A percentile compares a stretch with the other conserved stretches of the same genome.
These are phyloP conservation scores for Jatropha multifida DNA, from an alignment of 441 rosid genomes.

Conservation along the genomic window DNA sequence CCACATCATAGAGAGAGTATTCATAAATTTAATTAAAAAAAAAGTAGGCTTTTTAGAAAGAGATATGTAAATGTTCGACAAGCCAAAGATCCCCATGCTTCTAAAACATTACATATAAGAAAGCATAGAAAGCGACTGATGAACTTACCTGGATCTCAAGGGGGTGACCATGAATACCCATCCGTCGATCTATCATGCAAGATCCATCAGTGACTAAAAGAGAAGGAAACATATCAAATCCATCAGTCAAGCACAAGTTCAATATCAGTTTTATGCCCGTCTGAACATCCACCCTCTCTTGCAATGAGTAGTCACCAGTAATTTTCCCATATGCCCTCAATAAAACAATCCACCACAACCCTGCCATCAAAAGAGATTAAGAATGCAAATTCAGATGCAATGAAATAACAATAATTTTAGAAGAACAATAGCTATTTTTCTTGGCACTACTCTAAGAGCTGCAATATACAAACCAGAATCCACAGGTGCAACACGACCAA, in stretches of 20 bases:
- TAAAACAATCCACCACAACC: constrained; percentile 95
- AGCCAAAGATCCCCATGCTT: neutral
- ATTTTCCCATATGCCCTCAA: constrained; percentile 91
- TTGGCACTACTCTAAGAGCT: neutral
- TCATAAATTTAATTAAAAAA: neutral
- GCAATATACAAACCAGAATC: constrained; percentile 73
- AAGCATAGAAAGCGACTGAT: neutral
- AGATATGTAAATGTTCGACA: neutral
- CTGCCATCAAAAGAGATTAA: constrained; percentile 37
- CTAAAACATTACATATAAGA: neutral
- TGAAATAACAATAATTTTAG: neutral
- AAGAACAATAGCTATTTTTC: neutral
- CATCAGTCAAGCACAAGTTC: constrained; percentile 82
- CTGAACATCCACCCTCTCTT: constrained; percentile 94
- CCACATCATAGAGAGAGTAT: neutral
- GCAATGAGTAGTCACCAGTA: constrained; percentile 86
- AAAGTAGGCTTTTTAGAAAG: neutral
- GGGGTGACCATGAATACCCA: constrained; percentile 98
- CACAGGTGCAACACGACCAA: constrained; percentile 98
- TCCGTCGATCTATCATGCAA: constrained; percentile 92
- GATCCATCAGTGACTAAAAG: constrained; percentile 93
- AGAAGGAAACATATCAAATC: constrained; percentile 96
- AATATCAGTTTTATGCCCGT: constrained; percentile 81
- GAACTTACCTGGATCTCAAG: constrained; percentile 93
- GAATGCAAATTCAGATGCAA: constrained; percentile 21